A percentile compares a stretch with the other conserved stretches of the same genome.
phyloP scores from a whole-genome alignment of 257 asterid species.

The Craterostigma plantagineum region DNA sequence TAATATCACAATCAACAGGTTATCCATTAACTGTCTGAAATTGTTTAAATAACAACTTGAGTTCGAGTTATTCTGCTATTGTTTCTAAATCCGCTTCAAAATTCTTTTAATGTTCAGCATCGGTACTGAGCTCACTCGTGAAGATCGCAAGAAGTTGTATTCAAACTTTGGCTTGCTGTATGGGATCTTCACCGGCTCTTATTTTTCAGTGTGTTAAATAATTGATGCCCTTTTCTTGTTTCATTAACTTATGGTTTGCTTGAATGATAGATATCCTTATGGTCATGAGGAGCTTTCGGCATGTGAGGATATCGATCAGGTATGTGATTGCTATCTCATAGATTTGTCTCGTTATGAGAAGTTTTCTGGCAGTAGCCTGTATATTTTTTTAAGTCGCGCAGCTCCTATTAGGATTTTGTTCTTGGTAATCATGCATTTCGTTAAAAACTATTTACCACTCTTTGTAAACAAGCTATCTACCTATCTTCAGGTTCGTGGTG shows the following conservation, averaged over 20 bases:
- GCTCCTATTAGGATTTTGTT: too few species aligned
- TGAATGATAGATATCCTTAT: conserved; percentile 48
- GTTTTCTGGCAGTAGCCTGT: too few species aligned
- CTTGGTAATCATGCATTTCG: too few species aligned
- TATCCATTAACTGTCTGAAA: background rate
- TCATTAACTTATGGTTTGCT: conserved; percentile 7
- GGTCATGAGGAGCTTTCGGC: conserved; percentile 90
- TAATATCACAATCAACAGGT: conserved; percentile 86
- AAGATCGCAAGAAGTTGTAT: conserved; percentile 70
- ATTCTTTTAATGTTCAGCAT: conserved; percentile 29
- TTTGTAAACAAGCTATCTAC: too few species aligned
- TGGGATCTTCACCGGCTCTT: conserved; percentile 10
- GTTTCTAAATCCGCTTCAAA: background rate
- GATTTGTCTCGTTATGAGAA: background rate
- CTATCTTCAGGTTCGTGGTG: conserved; percentile 26
- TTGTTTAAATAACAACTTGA: background rate
- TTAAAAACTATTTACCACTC: too few species aligned
- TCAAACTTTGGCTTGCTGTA: conserved; percentile 87
- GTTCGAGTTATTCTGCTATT: background rate
- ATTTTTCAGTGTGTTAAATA: conserved; percentile 1
- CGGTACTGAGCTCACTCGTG: conserved; percentile 90
- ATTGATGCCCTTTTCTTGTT: background rate
- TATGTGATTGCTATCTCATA: conserved; percentile 8
- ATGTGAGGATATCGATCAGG: conserved; percentile 89
- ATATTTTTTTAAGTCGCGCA: too few species aligned